Evolutionary conservation across 2,329 filamentous ascomycete genomes (phyloP).

Genomic region (Cercospora janseana): DNA sequence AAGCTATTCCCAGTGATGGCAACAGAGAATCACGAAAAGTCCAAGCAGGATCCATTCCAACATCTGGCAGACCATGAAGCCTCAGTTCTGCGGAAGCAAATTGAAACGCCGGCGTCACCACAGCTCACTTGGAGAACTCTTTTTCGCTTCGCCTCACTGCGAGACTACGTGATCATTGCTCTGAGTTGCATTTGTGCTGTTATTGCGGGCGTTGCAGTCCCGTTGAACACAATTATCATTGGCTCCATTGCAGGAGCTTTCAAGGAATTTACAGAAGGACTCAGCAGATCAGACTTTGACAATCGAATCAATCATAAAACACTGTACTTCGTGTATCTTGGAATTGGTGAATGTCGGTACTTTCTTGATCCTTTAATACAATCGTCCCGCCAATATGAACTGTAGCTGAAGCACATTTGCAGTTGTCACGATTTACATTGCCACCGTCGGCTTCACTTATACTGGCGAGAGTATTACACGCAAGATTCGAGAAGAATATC

Average conservation of each 20-base stretch:
- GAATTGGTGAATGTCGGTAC: conserved; percentile 63
- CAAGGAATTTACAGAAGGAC: conserved; percentile 26
- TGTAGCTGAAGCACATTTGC: background rate
- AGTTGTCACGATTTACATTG: conserved; percentile 67
- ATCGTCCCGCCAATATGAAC: background rate
- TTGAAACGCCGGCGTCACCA: background rate
- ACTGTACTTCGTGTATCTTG: conserved; percentile 79
- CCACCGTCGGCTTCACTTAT: conserved; percentile 83
- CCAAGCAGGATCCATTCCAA: background rate
- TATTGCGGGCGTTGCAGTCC: conserved; percentile 28
- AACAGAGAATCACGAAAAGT: background rate
- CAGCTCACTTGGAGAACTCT: conserved; percentile 12
- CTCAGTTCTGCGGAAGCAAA: conserved; percentile 8
- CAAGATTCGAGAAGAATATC: conserved; percentile 68
- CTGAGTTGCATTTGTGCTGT: conserved; percentile 35
- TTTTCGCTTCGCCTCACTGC: conserved; percentile 15
- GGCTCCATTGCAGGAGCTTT: conserved; percentile 45
- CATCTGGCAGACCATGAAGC: conserved; percentile 16
- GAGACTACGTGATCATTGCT: conserved; percentile 39
- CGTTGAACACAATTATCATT: conserved; percentile 56
- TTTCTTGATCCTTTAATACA: background rate
- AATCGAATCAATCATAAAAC: conserved; percentile 60
- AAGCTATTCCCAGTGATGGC: too few species aligned
- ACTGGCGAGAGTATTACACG: conserved; percentile 49
- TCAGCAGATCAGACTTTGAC: conserved; percentile 57